A percentile compares a stretch with the other conserved stretches of the same genome.
Conservation (phyloP, 106 monocot genomes). For the Acanthochlamys bracteata region DNA sequence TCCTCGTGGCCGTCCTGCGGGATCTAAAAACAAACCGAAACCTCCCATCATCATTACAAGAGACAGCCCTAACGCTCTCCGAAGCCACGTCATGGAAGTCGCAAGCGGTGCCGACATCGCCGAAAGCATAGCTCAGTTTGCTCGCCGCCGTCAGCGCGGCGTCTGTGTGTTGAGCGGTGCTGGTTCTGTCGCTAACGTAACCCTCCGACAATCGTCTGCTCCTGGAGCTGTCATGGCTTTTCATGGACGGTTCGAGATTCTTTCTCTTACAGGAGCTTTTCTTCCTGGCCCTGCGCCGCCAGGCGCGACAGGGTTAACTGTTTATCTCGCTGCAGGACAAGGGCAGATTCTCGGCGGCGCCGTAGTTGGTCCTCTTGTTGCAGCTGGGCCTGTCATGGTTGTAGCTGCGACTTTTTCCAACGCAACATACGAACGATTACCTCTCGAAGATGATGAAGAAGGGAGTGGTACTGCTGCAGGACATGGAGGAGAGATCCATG, state of each 20-base stretch:
- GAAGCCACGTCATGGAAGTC: constrained; percentile 34
- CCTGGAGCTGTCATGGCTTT: constrained; percentile 31
- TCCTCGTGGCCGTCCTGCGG: constrained; percentile 11
- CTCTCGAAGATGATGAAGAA: constrained; percentile 29
- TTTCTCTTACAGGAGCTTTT: constrained; percentile 35
- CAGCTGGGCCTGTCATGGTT: constrained; percentile 18
- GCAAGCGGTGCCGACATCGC: constrained; percentile 29
- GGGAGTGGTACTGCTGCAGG: neutral
- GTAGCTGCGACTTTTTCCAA: constrained; percentile 32
- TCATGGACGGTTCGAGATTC: constrained; percentile 43
- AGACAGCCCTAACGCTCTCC: constrained; percentile 22
- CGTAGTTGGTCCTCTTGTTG: constrained; percentile 25
- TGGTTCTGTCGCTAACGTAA: constrained; percentile 28
- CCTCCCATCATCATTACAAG: constrained; percentile 15
- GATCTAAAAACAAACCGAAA: constrained; percentile 16
- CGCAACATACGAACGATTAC: constrained; percentile 35
- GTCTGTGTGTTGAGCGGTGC: constrained; percentile 18
- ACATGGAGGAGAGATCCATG: neutral
- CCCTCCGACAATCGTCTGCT: constrained; percentile 28
- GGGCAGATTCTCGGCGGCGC: constrained; percentile 34
- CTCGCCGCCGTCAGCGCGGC: constrained; percentile 10
- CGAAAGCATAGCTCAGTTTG: constrained; percentile 16
- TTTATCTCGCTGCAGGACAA: constrained; percentile 37
- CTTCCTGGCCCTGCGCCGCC: constrained; percentile 37
- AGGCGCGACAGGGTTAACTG: constrained; percentile 29